Evolutionary conservation across 2,329 filamentous ascomycete genomes (phyloP).

Genomic region (Chalaropsis thielavioides): DNA sequence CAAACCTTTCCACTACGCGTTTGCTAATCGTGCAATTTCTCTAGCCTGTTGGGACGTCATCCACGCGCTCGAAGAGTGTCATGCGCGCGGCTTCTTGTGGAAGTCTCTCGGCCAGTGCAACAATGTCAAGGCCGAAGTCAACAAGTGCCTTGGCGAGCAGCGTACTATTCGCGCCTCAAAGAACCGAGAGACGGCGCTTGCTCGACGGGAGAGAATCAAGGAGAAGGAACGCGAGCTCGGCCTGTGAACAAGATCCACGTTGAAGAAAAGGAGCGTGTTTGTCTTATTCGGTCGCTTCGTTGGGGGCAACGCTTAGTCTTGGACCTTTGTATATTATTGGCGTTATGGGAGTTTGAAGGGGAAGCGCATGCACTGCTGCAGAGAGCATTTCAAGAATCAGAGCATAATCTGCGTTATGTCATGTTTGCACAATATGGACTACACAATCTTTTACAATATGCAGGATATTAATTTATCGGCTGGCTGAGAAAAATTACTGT

Average conservation of each 20-base stretch:
- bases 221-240: slow-evolving; percentile 47
- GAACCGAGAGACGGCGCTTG: slow-evolving; percentile 56
- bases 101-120: slow-evolving; percentile 88
- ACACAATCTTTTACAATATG: slow-evolving; percentile 1
- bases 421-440: background rate
- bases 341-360: slow-evolving; percentile 7
- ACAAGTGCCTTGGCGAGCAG: slow-evolving; percentile 68
- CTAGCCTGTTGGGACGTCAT: slow-evolving; percentile 91
- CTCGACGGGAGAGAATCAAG: slow-evolving; percentile 58
- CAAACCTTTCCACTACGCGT: background rate
- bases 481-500: background rate
- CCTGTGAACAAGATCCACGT: slow-evolving; percentile 21
- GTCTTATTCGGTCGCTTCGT: no score
- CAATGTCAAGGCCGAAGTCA: slow-evolving; percentile 67
- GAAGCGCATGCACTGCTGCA: background rate
- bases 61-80: slow-evolving; percentile 86
- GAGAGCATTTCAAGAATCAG: background rate
- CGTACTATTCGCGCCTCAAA: slow-evolving; percentile 60
- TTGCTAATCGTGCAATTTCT: slow-evolving; percentile 6
- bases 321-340: slow-evolving; percentile 3
- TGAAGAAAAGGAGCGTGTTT: background rate
- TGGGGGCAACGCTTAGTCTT: background rate
- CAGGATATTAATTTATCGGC: background rate
- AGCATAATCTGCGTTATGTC: background rate
- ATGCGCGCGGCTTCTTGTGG: slow-evolving; percentile 80